Evolutionary conservation across 768 basidiomycete genomes (phyloP), one percentile per base, ranked within the genome.

Genomic region (Panellus pusillus): DNA sequence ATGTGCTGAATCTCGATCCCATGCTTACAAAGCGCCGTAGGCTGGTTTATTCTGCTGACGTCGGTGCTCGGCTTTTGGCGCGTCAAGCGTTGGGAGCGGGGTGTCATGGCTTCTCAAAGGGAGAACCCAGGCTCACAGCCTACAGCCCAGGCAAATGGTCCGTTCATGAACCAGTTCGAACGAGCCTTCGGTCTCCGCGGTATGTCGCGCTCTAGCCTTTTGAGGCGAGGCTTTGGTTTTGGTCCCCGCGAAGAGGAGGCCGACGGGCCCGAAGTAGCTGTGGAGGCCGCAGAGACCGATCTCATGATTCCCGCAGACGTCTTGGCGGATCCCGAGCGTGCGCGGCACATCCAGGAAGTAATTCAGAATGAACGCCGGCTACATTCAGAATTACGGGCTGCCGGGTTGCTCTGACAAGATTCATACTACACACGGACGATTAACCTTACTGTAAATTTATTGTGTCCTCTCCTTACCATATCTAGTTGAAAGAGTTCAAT

Each of bases 21-120:
- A 39, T 17, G 39, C 24, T 54, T 42, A 29, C 11, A 4, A n/a
- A 24, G 37, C 61, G 13, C 47, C n/a, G 31, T 52, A 81, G 91
- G 87, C 2, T 92, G 90, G 90, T 92, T 91, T 70, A 75, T 93
- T 44, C 80, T 98, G 37, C 76, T 98, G 48, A 97, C 93, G 1
- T 91, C 91, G n/a, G 64, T 95, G 9, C 87, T 96, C 38, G 86
- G 90, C 20, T 97, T 85, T 71, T 92, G 88, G 87, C 84, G 91
- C 35, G 88, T 93, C 52, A 93, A 93, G 66, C 83, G 89, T 44
- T 93, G 91, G 91, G 91, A 93, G 67, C 77, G 80, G 52, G 82
- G 86, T 14, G 86, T 93, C 52, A 73, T 89, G 19, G 76, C 80
- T 9, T 82, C 87, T 6, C 80, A 80, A 57, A 73, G 66, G 39